Evolutionary conservation across 2,329 filamentous ascomycete species (phyloP).

Genomic region (Cladophialophora immunda): DNA sequence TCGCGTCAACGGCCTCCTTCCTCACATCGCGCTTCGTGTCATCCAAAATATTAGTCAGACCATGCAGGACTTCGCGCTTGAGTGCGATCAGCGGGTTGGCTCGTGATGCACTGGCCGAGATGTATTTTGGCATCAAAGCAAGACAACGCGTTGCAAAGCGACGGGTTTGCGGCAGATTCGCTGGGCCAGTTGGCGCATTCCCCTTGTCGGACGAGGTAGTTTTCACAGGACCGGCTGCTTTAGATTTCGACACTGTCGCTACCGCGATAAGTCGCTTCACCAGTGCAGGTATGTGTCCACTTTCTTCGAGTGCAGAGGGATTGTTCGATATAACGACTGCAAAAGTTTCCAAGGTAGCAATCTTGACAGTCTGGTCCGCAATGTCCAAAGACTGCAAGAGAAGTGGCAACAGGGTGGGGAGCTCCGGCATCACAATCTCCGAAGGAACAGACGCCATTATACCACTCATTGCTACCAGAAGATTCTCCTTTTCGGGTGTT

Average conservation of each 20-base stretch:
- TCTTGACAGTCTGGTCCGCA: slow-evolving; percentile 60
- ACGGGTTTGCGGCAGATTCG: slow-evolving; percentile 37
- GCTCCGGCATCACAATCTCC: slow-evolving; percentile 66
- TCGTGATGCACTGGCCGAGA: slow-evolving; percentile 45
- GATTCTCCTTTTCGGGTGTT: slow-evolving; percentile 62
- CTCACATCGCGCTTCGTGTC: slow-evolving; percentile 70
- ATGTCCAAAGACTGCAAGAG: slow-evolving; percentile 71
- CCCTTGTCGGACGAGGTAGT: slow-evolving; percentile 17
- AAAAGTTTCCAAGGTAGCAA: slow-evolving; percentile 67
- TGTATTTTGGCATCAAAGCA: slow-evolving; percentile 38
- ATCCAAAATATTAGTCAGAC: slow-evolving; percentile 65
- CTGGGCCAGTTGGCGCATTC: slow-evolving; percentile 39
- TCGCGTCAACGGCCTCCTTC: slow-evolving; percentile 68
- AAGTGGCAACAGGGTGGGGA: slow-evolving; percentile 65
- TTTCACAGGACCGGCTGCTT: slow-evolving; percentile 31
- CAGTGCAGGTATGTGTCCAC: slow-evolving; percentile 66
- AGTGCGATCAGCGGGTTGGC: slow-evolving; percentile 62
- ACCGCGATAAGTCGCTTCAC: slow-evolving; percentile 65
- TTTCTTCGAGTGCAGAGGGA: slow-evolving; percentile 59
- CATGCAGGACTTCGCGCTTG: slow-evolving; percentile 65
- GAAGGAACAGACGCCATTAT: slow-evolving; percentile 68
- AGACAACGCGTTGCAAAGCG: slow-evolving; percentile 39
- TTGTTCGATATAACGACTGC: slow-evolving; percentile 66
- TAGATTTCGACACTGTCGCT: slow-evolving; percentile 43
- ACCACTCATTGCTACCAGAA: slow-evolving; percentile 70